Conservation (phyloP, 73 alveolate genomes). For the Tetrahymena elliotti region DNA sequence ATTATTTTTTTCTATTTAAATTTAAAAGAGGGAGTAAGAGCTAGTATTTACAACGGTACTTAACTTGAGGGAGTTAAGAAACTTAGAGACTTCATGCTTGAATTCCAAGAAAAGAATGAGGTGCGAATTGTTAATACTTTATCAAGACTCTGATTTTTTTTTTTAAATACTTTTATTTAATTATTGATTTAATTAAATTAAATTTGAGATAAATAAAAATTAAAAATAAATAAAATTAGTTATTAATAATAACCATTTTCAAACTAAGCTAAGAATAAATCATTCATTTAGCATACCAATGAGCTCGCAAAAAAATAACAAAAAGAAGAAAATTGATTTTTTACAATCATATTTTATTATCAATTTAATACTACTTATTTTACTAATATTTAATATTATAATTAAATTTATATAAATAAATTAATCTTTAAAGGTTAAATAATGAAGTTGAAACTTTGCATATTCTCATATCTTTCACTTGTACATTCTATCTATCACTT, state of each 20-base stretch:
- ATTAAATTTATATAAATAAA: neutral
- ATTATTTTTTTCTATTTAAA: neutral
- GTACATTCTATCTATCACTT: neutral
- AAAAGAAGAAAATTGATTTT: too few relatives aligned
- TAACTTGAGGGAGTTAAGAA: conserved; percentile 61
- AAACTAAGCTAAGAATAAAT: neutral
- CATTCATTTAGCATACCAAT: neutral
- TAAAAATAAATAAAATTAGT: too few relatives aligned
- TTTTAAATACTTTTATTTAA: neutral
- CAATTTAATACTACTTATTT: neutral
- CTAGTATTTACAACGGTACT: conserved; percentile 61
- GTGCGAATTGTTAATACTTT: neutral
- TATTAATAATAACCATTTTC: neutral
- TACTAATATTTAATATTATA: neutral
- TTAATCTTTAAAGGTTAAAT: neutral
- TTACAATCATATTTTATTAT: neutral
- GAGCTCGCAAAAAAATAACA: neutral
- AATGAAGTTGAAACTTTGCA: neutral
- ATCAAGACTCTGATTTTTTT: neutral
- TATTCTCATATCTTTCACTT: neutral
- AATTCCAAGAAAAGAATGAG: conserved; percentile 11
- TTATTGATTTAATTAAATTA: neutral
- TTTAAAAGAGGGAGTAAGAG: conserved; percentile 56
- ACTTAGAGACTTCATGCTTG: conserved; percentile 53
- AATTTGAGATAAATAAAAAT: neutral